A percentile compares a stretch with the other conserved stretches of the same genome.
Evolutionary conservation across 2,329 filamentous ascomycete genomes (phyloP).

Genomic region (Penicillium sp.): DNA sequence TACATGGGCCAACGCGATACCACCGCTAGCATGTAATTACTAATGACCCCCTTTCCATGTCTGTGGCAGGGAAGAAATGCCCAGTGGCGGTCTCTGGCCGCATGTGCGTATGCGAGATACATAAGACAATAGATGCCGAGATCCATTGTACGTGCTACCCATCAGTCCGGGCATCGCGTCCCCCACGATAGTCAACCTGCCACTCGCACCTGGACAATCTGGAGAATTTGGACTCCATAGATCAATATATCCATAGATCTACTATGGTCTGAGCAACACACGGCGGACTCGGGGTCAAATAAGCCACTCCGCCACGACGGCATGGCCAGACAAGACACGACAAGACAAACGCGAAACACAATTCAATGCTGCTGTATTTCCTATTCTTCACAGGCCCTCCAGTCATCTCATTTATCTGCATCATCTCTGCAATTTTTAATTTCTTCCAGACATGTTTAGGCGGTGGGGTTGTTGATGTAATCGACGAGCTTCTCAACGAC

Average conservation of each 20-base stretch:
- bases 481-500: slow-evolving; percentile 81
- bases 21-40: slow-evolving; percentile 18
- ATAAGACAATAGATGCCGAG: background rate
- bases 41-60: too few relatives aligned
- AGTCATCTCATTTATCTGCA: slow-evolving; percentile 18
- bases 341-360: slow-evolving; percentile 5
- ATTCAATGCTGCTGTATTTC: slow-evolving; percentile 23
- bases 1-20: background rate
- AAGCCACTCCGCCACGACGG: background rate
- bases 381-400: slow-evolving; percentile 24
- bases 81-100: too few relatives aligned
- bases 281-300: background rate
- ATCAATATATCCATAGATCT: background rate
- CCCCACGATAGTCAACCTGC: too few relatives aligned
- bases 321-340: slow-evolving; percentile 2
- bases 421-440: too few relatives aligned
- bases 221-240: too few relatives aligned
- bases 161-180: too few relatives aligned
- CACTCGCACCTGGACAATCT: too few relatives aligned
- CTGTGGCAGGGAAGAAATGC: too few relatives aligned
- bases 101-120: background rate
- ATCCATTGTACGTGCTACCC: too few relatives aligned
- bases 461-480: slow-evolving; percentile 66
- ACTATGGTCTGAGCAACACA: background rate
- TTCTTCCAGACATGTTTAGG: too few relatives aligned